These are phyloP conservation scores for Mucor velutinosus DNA, from an alignment of 371 early-diverging fungal species.

Conservation along the genomic window DNA sequence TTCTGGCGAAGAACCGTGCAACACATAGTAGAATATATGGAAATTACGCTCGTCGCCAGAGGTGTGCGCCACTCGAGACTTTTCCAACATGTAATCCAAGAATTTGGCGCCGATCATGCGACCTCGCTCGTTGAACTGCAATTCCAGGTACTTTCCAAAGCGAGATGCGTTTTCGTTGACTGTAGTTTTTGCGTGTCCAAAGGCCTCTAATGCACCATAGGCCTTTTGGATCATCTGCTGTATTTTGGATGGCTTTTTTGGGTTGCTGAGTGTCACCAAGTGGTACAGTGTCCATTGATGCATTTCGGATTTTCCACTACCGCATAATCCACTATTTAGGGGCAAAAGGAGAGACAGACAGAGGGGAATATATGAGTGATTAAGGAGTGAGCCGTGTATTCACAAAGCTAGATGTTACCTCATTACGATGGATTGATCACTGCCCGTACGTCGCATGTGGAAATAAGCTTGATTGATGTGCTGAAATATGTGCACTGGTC, in stretches of 20 bases:
- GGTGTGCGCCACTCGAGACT: conserved; percentile 63
- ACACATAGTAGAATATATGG: conserved; percentile 90
- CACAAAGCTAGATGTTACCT: conserved; percentile 23
- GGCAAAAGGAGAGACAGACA: background rate
- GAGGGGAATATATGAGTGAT: background rate
- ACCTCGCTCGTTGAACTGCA: conserved; percentile 88
- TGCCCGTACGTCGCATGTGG: conserved; percentile 47
- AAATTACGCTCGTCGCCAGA: conserved; percentile 78
- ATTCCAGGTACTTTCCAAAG: conserved; percentile 89
- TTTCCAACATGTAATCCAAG: conserved; percentile 89
- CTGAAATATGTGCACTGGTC: conserved; percentile 45
- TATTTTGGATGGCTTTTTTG: conserved; percentile 75
- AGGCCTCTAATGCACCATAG: conserved; percentile 70
- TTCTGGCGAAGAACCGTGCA: conserved; percentile 45
- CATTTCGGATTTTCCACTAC: conserved; percentile 83
- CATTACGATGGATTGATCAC: conserved; percentile 43
- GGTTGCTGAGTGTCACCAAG: conserved; percentile 67
- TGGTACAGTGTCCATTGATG: conserved; percentile 62
- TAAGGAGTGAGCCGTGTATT: background rate
- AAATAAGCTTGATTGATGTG: conserved; percentile 47
- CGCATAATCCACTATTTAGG: conserved; percentile 74
- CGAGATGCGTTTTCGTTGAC: conserved; percentile 80
- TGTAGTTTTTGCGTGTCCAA: conserved; percentile 82
- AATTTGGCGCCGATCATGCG: conserved; percentile 84
- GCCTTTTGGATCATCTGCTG: conserved; percentile 48